Base-by-base conservation (phyloP, 2,329 filamentous ascomycete genomes). In the Pezicula radicicola region DNA sequence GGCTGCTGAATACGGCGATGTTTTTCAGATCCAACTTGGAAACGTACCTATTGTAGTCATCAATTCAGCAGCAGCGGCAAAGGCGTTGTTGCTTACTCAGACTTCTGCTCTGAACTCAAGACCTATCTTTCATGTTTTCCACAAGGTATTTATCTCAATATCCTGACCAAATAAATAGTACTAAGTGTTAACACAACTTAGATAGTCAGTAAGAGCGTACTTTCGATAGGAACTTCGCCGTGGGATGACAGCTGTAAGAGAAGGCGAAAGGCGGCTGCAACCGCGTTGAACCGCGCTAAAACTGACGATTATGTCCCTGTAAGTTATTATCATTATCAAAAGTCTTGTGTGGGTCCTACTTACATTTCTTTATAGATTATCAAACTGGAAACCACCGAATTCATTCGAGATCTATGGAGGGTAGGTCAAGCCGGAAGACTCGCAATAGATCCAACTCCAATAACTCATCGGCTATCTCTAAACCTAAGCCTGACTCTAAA, bases 221-320 rank as follows among this genome's bases (percentile, higher is more conserved):
- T 27, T 21, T 47, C 28, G n/a, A 86, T 87, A 48, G 84, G 84
- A 1, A 87, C 84, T 0, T 82, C 79, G 0, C 83, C 83, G 0
- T 87, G 83, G 63, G 82, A 77, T 49, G 82, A 86, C 3, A 82
- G 78, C 1, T 67, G 85, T 33, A 87, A 85, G 64, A 72, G 81
- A 6, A 72, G 83, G 25, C 73, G 82, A 50, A 87, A 86, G 65
- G 83, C 81, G 18, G 83, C 82, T 2, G 83, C 82, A 0, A 79
- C 80, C 6, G 83, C 83, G 1, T 68, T 87, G 16, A 86, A 87
- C 64, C 80, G 83, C 45, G 81, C 83, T 0, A 80, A 80, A 0
- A 79, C 86, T 1, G 76, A 78, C 3, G 81, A 76, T 0, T 87
- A 86, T 55, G 72, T 85, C 2, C 72, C 76, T 0, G 84, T 58